Base-by-base conservation (phyloP, 2,329 filamentous ascomycete species). In the Chaetomium olivaceum region DNA sequence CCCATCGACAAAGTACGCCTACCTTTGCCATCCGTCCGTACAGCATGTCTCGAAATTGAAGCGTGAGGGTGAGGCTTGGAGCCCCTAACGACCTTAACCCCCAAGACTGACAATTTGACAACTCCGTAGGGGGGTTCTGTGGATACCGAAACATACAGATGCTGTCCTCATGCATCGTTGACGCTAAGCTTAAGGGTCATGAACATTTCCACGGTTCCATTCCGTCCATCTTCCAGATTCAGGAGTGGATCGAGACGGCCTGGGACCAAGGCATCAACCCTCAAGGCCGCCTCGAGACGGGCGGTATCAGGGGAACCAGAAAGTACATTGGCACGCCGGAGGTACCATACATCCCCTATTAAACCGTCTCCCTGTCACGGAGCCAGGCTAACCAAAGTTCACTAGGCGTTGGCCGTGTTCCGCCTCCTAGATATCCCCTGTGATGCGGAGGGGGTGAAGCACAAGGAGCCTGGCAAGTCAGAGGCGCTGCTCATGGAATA, bases 241-340 rank as follows among this genome's bases (percentile, higher is more conserved):
- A 98, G 74, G 90, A 96, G 62, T 81, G 88, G 72, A 96, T 98
- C 71, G 94, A 98, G 76, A 79, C 81, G 19, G 94, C 93, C 0
- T 98, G 94, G 94, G 91, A 96, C 73, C 83, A 83, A 74, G 93
- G 91, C 0, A 92, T 95, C 74, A 95, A 96, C 72, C 75, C 85
- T 3, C 83, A 87, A 54, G 92, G 91, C 3, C 85, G 91, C 39
- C 74, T 86, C 2, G 92, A 98, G 77, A 97, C 93, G 0, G 94
- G 94, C 2, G 92, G 93, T 0, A 91, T 98, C 69, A 87, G 82
- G 69, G 89, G 89, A n/a, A 97, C 93, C 0, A 87, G 95, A 67
- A 98, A 97, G 76, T 98, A 95, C 74, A 98, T 98, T 71, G 94
- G 94, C 19, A 97, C 94, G 1, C 89, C 92, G 9, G 94, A 98